Evolutionary conservation across 306 rosid species (phyloP).

Genomic region (Astragalus membranaceus): DNA sequence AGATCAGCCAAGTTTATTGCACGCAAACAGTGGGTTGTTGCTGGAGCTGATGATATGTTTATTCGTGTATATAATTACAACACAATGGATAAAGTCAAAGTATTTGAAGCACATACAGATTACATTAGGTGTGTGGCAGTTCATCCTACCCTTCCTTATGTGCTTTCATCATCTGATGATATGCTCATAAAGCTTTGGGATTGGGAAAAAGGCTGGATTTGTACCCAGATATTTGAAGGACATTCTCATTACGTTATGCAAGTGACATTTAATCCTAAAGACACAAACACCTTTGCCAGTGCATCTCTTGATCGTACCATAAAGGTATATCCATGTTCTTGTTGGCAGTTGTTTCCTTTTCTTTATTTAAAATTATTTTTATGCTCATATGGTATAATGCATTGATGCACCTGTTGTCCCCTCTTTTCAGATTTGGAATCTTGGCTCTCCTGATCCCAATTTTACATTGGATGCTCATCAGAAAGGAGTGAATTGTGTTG

Average conservation of each 20-base stretch:
- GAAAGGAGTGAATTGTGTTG: constrained; percentile 97
- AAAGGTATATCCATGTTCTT: constrained; percentile 52
- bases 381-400: constrained; percentile 23
- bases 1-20: constrained; percentile 98
- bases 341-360: constrained; percentile 5
- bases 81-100: constrained; percentile 92
- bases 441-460: constrained; percentile 98
- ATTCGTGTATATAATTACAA: constrained; percentile 98
- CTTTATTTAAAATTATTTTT: neutral
- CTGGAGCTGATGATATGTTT: constrained; percentile 97
- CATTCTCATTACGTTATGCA: constrained; percentile 99
- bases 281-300: constrained; percentile 98
- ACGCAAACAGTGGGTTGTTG: constrained; percentile 97
- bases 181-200: constrained; percentile 99
- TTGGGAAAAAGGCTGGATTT: constrained; percentile 97
- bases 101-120: constrained; percentile 97
- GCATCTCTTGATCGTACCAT: constrained; percentile 99
- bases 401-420: constrained; percentile 10
- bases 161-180: constrained; percentile 96
- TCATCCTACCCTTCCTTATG: constrained; percentile 97
- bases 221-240: constrained; percentile 99
- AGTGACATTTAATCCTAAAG: constrained; percentile 98
- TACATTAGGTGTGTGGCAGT: constrained; percentile 97
- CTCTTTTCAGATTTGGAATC: constrained; percentile 87
- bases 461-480: constrained; percentile 99